A percentile compares a stretch with the other conserved stretches of the same genome.
These are phyloP conservation scores for Detonula confervacea DNA, from an alignment of 352 stramenopile genomes.

Conservation along the genomic window DNA sequence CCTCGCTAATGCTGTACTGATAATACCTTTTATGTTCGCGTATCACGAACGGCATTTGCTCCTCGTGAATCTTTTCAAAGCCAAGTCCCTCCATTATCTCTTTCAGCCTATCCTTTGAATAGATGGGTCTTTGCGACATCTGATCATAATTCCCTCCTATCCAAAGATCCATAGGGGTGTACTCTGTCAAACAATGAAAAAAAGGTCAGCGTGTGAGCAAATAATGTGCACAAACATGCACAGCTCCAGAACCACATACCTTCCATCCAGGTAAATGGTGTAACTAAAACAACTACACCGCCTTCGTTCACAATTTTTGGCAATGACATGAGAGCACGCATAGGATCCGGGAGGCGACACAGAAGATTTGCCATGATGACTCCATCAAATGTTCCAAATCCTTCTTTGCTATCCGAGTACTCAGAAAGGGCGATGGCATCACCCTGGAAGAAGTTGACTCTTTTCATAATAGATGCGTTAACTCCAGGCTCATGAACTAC, in stretches of 20 bases:
- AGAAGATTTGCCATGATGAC: constrained; percentile 95
- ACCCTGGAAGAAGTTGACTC: constrained; percentile 91
- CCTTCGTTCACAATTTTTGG: constrained; percentile 89
- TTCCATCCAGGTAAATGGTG: constrained; percentile 96
- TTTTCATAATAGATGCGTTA: constrained; percentile 79
- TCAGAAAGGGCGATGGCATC: constrained; percentile 91
- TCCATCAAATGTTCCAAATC: constrained; percentile 91
- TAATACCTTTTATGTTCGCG: constrained; percentile 82
- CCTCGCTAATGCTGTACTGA: constrained; percentile 82
- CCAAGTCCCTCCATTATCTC: constrained; percentile 72
- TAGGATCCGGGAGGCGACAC: constrained; percentile 92
- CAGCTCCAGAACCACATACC: constrained; percentile 59
- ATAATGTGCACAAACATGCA: background rate
- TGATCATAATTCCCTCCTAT: constrained; percentile 77
- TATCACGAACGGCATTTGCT: constrained; percentile 81
- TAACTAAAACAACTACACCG: constrained; percentile 94
- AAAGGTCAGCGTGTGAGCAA: background rate
- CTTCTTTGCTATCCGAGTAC: constrained; percentile 58
- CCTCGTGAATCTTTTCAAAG: constrained; percentile 82
- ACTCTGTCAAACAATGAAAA: constrained; percentile 77
- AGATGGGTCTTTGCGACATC: constrained; percentile 63
- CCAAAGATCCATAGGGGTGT: constrained; percentile 87
- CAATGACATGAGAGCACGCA: constrained; percentile 90
- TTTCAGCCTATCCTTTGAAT: constrained; percentile 74
- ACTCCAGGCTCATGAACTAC: constrained; percentile 82